Conservation (phyloP, 768 basidiomycete genomes). For the Tylopilus subfusipes region DNA sequence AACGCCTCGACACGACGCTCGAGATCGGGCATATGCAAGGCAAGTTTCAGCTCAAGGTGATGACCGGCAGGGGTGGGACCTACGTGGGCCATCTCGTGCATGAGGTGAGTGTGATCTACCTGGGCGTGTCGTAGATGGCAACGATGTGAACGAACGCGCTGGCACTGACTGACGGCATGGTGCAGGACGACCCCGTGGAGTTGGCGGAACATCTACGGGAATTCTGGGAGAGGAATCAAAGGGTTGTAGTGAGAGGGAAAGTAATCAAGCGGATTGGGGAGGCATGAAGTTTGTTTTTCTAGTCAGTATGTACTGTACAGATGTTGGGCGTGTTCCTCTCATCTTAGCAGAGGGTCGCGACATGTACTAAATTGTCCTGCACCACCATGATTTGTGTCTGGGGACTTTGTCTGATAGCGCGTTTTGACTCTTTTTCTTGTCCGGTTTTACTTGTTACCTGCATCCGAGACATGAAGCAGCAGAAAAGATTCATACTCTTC, state of each 20-base stretch:
- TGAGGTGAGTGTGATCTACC: conserved; percentile 53
- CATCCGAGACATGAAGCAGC: no score
- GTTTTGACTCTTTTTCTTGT: no score
- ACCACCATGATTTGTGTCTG: no score
- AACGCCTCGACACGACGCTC: conserved; percentile 85
- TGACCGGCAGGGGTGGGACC: conserved; percentile 45
- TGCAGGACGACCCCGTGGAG: conserved; percentile 79
- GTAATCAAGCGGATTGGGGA: conserved; percentile 56
- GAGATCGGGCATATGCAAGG: conserved; percentile 98
- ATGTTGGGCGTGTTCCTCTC: not conserved
- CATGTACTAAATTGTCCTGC: no score
- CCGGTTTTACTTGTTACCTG: no score
- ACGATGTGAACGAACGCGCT: not conserved
- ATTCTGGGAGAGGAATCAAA: conserved; percentile 90
- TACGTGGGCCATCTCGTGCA: conserved; percentile 89
- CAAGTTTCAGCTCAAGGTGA: conserved; percentile 91
- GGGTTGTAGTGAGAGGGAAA: conserved; percentile 52
- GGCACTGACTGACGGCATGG: not conserved
- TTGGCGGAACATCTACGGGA: conserved; percentile 79
- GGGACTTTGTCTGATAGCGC: no score
- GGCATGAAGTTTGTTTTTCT: conserved; percentile 18
- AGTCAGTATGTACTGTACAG: not conserved
- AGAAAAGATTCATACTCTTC: no score
- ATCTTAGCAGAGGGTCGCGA: no score
- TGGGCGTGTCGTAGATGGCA: not conserved